Conservation (phyloP, 768 basidiomycete species). For the Suillus spraguei region DNA sequence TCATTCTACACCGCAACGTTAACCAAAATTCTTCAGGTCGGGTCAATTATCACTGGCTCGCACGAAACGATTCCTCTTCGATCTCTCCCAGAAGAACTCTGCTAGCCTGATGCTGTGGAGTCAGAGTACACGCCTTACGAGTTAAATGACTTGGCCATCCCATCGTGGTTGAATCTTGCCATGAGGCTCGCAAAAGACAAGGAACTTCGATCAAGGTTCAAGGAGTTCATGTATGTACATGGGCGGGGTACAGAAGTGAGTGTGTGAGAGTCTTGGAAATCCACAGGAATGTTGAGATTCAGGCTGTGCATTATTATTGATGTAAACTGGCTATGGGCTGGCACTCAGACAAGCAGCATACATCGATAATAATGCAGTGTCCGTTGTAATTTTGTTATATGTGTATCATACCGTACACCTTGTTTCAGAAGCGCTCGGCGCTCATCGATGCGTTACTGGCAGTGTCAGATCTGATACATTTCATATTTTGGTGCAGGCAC, state of each 20-base stretch:
- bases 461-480: background rate
- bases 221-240: conserved; percentile 78
- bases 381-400: no score
- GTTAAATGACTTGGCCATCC: no score
- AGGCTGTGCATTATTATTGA: background rate
- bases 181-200: no score
- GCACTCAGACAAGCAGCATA: no score
- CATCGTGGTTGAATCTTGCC: no score
- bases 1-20: no score
- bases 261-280: background rate
- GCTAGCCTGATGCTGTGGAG: conserved; percentile 41
- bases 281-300: background rate
- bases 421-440: background rate
- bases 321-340: background rate
- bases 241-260: conserved; percentile 38
- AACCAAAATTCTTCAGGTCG: no score
- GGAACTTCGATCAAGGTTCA: conserved; percentile 64
- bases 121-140: conserved; percentile 58
- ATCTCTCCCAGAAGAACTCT: conserved; percentile 54
- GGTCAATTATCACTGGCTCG: no score
- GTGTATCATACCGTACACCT: no score
- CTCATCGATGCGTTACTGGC: background rate
- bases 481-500: background rate
- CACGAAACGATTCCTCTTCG: conserved; percentile 47
- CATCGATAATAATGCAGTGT: no score